These are phyloP conservation scores for Russula olivacea DNA, from an alignment of 768 basidiomycete genomes.

Conservation along the genomic window DNA sequence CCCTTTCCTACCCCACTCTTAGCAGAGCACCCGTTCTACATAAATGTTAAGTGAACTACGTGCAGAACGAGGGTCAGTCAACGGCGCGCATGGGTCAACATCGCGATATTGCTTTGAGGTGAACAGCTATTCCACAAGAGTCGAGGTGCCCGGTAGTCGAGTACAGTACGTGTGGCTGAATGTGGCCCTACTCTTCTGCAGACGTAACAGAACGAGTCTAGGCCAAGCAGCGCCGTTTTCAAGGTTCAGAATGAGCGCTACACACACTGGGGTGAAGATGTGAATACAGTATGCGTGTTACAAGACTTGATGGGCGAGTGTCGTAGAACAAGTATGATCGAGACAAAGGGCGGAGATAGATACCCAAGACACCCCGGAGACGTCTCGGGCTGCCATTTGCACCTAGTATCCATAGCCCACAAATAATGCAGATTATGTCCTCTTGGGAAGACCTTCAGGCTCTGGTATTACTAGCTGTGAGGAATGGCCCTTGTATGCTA, in stretches of 20 bases:
- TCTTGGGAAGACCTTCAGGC: constrained; percentile 18
- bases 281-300: background rate
- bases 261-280: background rate
- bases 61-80: background rate
- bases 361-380: background rate
- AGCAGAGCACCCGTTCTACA: background rate
- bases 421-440: background rate
- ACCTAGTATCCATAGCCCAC: background rate
- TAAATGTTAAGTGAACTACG: background rate
- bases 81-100: background rate
- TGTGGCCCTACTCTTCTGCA: background rate
- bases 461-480: constrained; percentile 4
- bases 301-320: background rate
- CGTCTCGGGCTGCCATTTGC: background rate
- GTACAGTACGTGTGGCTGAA: background rate
- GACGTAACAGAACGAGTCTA: background rate
- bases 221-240: background rate
- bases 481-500: background rate
- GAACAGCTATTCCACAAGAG: background rate
- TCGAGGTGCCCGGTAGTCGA: background rate
- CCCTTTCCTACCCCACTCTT: background rate
- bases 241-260: background rate
- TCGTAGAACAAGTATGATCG: background rate
- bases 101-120: background rate
- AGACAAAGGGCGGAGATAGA: background rate